Base-by-base conservation (phyloP, 495 filamentous ascomycete genomes). In the Hypoxylon intermedium region DNA sequence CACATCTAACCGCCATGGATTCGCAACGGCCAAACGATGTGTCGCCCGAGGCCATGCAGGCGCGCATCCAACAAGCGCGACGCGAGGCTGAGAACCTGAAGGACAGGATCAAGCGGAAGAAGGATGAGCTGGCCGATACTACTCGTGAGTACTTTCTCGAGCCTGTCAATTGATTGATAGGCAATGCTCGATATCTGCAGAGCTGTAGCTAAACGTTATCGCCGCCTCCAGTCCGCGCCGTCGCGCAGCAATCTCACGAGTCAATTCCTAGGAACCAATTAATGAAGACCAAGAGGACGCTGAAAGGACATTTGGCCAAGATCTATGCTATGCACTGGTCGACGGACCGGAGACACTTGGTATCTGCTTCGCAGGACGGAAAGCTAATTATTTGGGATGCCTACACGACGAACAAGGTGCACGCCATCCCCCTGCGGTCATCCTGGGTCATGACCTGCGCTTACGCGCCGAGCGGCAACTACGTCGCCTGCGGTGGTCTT, bases 361-460 rank as follows among this genome's bases (percentile, higher is more conserved):
- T 98, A 33, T 98, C 94, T 6, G 94, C 94, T 59, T 98, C 94
- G 63, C 94, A 98, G 76, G 94, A 98, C 71, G 94, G 94, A 72
- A 98, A 98, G 82, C 87, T 98, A 62, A 98, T 98, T 75, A 98
- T 98, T 69, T 98, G 94, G 94, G 94, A 98, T 76, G 94, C 94
- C 36, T 98, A 98, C 82, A 98, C 94, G 54, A 98, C 94, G 54
- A 98, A 98, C 80, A 98, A 98, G 73, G 94, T 98, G 24, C 94
- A 98, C 79, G 94, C 94, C 73, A 98, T 98, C 64, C 94, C 94
- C n/a, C 81, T 98, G 40, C 86, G 94, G 46, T 98, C 94, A 5
- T 98, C 94, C 19, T 98, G 94, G 94, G 94, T 98, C 72, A 98
- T 98, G 94, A 98, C 93, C 65, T 98, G 94, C 83, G 94, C 94